These are phyloP conservation scores for Cyberlindnera japonica DNA, from an alignment of 805 yeast genomes.

Conservation along the genomic window DNA sequence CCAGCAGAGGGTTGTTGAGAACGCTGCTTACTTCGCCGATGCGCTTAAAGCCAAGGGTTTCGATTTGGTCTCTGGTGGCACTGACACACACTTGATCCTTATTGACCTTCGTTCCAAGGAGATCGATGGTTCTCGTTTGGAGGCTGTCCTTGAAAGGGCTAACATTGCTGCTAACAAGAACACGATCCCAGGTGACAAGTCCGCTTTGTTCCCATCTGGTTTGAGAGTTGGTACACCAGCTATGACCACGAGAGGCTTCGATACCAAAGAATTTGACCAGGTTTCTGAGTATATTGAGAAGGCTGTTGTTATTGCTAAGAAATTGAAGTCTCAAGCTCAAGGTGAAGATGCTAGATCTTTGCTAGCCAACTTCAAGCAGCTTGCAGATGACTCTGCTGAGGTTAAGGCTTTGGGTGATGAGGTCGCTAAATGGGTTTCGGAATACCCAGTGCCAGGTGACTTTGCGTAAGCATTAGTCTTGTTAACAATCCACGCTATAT, in stretches of 20 bases:
- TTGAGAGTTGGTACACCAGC: conserved; percentile 98
- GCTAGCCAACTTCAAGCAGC: conserved; percentile 64
- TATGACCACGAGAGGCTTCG: conserved; percentile 88
- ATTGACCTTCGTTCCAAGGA: conserved; percentile 85
- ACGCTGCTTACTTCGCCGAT: conserved; percentile 78
- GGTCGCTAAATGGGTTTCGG: conserved; percentile 66
- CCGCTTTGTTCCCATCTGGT: conserved; percentile 95
- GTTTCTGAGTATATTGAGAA: conserved; percentile 77
- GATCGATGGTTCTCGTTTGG: conserved; percentile 96
- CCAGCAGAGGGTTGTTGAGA: conserved; percentile 82
- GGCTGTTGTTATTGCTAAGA: conserved; percentile 69
- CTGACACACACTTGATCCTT: conserved; percentile 95
- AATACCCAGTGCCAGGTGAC: conserved; percentile 89
- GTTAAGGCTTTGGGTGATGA: conserved; percentile 60
- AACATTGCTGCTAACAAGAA: conserved; percentile 97
- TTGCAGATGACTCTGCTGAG: conserved; percentile 61
- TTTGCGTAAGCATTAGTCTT: conserved; percentile 10
- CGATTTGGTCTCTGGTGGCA: conserved; percentile 87
- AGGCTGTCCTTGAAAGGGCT: conserved; percentile 88
- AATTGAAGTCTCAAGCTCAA: conserved; percentile 53
- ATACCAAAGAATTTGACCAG: conserved; percentile 68
- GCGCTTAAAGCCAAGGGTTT: conserved; percentile 72
- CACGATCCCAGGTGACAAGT: conserved; percentile 94
- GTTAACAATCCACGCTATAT: background rate
- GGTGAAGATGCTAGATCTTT: conserved; percentile 57